Conservation (phyloP, 2,329 filamentous ascomycete genomes). For the Aspergillus spinulosporus region DNA sequence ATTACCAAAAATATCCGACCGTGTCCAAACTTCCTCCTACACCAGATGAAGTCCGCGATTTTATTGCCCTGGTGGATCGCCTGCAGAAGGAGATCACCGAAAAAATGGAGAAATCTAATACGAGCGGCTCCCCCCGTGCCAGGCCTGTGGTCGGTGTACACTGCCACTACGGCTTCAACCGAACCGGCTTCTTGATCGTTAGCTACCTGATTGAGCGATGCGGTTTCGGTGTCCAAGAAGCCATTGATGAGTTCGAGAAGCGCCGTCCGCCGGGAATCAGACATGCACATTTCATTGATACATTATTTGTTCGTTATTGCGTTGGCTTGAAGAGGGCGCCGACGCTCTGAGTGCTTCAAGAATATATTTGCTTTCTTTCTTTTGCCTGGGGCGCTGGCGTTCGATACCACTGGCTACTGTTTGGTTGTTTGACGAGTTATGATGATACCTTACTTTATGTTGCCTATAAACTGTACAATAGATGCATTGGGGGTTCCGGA, state of each 20-base stretch:
- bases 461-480: slow-evolving; percentile 24
- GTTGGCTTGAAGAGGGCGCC: slow-evolving; percentile 50
- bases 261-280: slow-evolving; percentile 79
- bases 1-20: slow-evolving; percentile 84
- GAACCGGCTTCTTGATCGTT: slow-evolving; percentile 87
- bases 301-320: slow-evolving; percentile 75
- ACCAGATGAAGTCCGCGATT: slow-evolving; percentile 59
- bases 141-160: slow-evolving; percentile 73
- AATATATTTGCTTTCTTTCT: background rate
- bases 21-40: slow-evolving; percentile 86
- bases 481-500: background rate
- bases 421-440: slow-evolving; percentile 24
- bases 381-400: slow-evolving; percentile 19
- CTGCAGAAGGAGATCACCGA: slow-evolving; percentile 58
- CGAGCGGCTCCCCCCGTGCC: slow-evolving; percentile 16
- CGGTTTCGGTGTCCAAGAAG: slow-evolving; percentile 69
- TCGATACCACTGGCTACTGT: background rate
- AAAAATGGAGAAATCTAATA: slow-evolving; percentile 47
- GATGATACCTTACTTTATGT: slow-evolving; percentile 19
- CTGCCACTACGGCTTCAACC: slow-evolving; percentile 95
- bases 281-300: slow-evolving; percentile 85
- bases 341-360: slow-evolving; percentile 30
- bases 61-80: slow-evolving; percentile 60
- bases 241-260: slow-evolving; percentile 73
- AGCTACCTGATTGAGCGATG: slow-evolving; percentile 85